Percentiles rank a stretch among this genome's conserved stretches.
Conservation (phyloP, 1,284 basidiomycete genomes). For the Coniferiporia weirii region DNA sequence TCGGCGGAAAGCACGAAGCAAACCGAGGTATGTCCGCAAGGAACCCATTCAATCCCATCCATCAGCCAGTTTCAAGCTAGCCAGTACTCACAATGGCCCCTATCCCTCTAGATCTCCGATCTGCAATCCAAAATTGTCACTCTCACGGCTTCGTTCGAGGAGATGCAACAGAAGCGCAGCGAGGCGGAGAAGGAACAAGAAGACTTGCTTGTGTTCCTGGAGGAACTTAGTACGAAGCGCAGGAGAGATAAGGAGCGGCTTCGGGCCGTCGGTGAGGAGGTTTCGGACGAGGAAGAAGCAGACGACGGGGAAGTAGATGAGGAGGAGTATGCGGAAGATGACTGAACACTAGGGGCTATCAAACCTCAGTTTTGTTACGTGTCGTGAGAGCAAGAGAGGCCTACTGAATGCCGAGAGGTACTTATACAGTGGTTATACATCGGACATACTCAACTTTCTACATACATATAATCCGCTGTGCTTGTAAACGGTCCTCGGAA, state of each 20-base stretch:
- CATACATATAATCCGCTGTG: no score
- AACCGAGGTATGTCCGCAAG: slow-evolving; percentile 24
- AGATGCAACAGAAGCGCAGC: slow-evolving; percentile 57
- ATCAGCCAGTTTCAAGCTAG: not conserved
- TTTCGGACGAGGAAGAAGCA: slow-evolving; percentile 88
- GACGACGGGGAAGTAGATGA: slow-evolving; percentile 57
- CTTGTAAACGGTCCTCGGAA: no score
- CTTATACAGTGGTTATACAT: no score
- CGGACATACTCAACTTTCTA: no score
- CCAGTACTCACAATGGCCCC: slow-evolving; percentile 7
- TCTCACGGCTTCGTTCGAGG: slow-evolving; percentile 46
- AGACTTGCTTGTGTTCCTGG: slow-evolving; percentile 88
- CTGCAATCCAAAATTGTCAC: slow-evolving; percentile 38
- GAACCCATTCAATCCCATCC: slow-evolving; percentile 7
- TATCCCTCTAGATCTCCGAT: slow-evolving; percentile 28
- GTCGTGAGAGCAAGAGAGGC: not conserved
- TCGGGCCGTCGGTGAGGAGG: slow-evolving; percentile 71
- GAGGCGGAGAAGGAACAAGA: slow-evolving; percentile 95
- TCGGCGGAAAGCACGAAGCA: slow-evolving; percentile 34
- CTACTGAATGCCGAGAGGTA: no score
- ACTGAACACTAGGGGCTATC: no score
- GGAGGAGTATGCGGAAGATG: slow-evolving; percentile 32
- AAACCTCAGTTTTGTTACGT: no score
- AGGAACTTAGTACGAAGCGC: slow-evolving; percentile 86
- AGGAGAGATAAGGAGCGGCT: slow-evolving; percentile 77